Conservation (phyloP, 176 grass and related monocot species). For the Oryza rufipogon region DNA sequence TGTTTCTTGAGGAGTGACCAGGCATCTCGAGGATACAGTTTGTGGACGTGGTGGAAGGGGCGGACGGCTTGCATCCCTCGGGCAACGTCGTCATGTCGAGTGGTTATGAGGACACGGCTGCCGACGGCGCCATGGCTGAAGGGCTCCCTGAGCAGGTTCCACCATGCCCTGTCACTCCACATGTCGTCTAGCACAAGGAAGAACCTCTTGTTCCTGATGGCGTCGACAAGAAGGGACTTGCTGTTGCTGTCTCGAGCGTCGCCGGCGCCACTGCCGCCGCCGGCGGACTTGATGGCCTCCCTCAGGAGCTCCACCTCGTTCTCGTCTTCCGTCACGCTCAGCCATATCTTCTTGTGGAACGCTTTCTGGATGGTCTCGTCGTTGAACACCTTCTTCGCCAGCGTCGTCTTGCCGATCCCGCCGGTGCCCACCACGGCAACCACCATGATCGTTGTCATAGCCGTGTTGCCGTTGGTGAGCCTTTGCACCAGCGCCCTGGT, state of each 20-base stretch:
- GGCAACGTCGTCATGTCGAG: not conserved
- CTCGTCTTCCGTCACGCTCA: constrained; percentile 22
- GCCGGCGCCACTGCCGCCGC: not conserved
- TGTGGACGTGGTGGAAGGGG: constrained; percentile 6
- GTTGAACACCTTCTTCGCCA: constrained; percentile 37
- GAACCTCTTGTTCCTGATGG: not conserved
- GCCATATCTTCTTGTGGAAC: constrained; percentile 32
- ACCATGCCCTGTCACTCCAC: not conserved
- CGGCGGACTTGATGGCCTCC: not conserved
- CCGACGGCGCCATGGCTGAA: not conserved
- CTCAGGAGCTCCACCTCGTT: not conserved
- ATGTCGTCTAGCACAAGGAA: constrained; percentile 31
- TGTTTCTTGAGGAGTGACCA: constrained; percentile 35
- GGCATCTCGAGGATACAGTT: not conserved
- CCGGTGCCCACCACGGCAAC: constrained; percentile 36
- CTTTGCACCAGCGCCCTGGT: not conserved
- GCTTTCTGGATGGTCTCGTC: not conserved
- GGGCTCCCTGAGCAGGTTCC: rapidly evolving
- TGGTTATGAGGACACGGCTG: constrained; percentile 9
- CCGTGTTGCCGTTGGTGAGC: not conserved
- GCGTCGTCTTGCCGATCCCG: constrained; percentile 56
- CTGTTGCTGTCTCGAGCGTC: not conserved
- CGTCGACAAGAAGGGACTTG: too few relatives aligned
- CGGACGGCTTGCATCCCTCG: not conserved
- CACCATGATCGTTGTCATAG: not conserved